These are phyloP conservation scores for Candida vaughaniae DNA, from an alignment of 805 yeast genomes.

Conservation along the genomic window DNA sequence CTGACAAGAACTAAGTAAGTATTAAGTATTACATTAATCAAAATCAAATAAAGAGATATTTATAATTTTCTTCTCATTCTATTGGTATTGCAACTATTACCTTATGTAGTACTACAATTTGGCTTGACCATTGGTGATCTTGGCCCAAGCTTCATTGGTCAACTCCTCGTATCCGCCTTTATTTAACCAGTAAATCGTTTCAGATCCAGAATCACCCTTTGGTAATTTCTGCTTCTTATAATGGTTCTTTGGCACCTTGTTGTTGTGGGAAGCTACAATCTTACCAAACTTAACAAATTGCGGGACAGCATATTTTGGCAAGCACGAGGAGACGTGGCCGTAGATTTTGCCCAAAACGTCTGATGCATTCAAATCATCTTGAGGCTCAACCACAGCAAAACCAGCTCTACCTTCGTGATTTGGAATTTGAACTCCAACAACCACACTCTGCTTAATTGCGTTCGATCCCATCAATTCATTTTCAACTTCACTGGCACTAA, in stretches of 20 bases:
- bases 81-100: neutral
- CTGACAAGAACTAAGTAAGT: slow-evolving; percentile 51
- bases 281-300: slow-evolving; percentile 64
- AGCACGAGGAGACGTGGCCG: slow-evolving; percentile 31
- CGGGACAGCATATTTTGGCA: slow-evolving; percentile 88
- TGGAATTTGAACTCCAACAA: slow-evolving; percentile 83
- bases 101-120: slow-evolving; percentile 25
- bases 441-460: slow-evolving; percentile 65
- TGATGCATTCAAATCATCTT: slow-evolving; percentile 29
- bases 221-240: slow-evolving; percentile 71
- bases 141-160: slow-evolving; percentile 56
- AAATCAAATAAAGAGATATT: no score
- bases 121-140: slow-evolving; percentile 35
- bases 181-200: slow-evolving; percentile 70
- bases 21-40: no score
- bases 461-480: slow-evolving; percentile 56
- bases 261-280: slow-evolving; percentile 73
- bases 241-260: slow-evolving; percentile 71
- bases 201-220: slow-evolving; percentile 58
- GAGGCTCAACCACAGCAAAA: slow-evolving; percentile 69
- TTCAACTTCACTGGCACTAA: slow-evolving; percentile 91
- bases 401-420: slow-evolving; percentile 95
- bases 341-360: slow-evolving; percentile 29
- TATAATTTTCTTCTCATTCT: no score
- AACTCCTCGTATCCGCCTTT: slow-evolving; percentile 54